Percentiles rank a stretch among this genome's conserved stretches.
phyloP scores from a whole-genome alignment of 305 asterid genomes.

The Solanum hybrid region DNA sequence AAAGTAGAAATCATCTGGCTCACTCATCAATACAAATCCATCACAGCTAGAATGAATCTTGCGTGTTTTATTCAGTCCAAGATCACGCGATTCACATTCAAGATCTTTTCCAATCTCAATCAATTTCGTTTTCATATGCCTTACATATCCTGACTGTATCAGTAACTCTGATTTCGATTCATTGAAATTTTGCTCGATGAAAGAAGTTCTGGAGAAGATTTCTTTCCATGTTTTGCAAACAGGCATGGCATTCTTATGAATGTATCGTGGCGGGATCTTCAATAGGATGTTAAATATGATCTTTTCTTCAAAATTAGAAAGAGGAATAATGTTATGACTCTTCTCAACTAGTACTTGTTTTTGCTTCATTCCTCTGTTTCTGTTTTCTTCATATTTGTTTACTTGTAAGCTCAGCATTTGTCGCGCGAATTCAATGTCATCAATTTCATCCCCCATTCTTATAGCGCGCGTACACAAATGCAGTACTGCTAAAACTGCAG shows the following conservation, averaged over 20 bases:
- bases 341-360: background rate
- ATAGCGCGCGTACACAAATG: background rate
- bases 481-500: background rate
- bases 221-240: background rate
- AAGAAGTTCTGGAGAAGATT: background rate
- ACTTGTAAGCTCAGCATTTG: background rate
- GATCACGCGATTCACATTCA: background rate
- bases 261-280: background rate
- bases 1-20: background rate
- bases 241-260: background rate
- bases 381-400: background rate
- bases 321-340: background rate
- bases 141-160: background rate
- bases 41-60: constrained; percentile 6
- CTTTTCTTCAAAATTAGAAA: background rate
- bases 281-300: background rate
- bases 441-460: background rate
- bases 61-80: background rate
- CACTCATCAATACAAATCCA: constrained; percentile 7
- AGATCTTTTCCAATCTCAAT: background rate
- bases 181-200: background rate
- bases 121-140: background rate
- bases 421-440: background rate
- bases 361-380: background rate
- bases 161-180: background rate